Percentiles rank a stretch among this genome's conserved stretches.
Evolutionary conservation across 225 moss, liverwort and hornwort genomes (phyloP).

Genomic region (Bryoerythrophyllum caledonicum): DNA sequence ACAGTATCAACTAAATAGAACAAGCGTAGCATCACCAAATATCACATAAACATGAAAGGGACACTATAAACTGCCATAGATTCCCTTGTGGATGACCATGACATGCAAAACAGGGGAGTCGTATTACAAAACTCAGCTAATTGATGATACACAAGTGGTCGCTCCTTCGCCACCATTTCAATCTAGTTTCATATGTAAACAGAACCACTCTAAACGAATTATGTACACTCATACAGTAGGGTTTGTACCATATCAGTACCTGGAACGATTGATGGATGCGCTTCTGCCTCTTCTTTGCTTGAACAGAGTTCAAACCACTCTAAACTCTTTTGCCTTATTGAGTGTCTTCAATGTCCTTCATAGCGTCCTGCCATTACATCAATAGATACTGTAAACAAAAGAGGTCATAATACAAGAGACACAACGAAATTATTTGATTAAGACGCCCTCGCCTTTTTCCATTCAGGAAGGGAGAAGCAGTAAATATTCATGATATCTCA

Average conservation of each 20-base stretch:
- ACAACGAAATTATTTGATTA: no score
- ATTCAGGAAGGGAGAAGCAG: no score
- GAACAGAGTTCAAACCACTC: neutral
- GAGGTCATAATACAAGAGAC: neutral
- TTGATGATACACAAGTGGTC: slow-evolving; percentile 24
- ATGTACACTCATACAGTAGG: slow-evolving; percentile 35
- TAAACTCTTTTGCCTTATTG: slow-evolving; percentile 2
- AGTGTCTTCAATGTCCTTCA: slow-evolving; percentile 71
- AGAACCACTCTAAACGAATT: slow-evolving; percentile 14
- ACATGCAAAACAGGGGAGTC: slow-evolving; percentile 17
- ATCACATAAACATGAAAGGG: no score
- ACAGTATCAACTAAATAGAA: no score
- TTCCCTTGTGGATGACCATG: neutral
- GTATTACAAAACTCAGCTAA: slow-evolving; percentile 19
- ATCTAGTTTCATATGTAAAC: slow-evolving; percentile 8
- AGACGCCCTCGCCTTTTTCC: no score
- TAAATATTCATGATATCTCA: no score
- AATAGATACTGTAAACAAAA: neutral
- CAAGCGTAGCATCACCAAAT: no score
- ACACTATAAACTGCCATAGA: no score
- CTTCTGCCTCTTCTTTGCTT: neutral
- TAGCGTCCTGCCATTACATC: slow-evolving; percentile 60
- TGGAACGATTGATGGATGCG: slow-evolving; percentile 14
- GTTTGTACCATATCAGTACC: slow-evolving; percentile 19
- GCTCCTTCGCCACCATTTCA: slow-evolving; percentile 1